phyloP scores from a whole-genome alignment of 2,329 filamentous ascomycete species.

The Trichoderma sp. region DNA sequence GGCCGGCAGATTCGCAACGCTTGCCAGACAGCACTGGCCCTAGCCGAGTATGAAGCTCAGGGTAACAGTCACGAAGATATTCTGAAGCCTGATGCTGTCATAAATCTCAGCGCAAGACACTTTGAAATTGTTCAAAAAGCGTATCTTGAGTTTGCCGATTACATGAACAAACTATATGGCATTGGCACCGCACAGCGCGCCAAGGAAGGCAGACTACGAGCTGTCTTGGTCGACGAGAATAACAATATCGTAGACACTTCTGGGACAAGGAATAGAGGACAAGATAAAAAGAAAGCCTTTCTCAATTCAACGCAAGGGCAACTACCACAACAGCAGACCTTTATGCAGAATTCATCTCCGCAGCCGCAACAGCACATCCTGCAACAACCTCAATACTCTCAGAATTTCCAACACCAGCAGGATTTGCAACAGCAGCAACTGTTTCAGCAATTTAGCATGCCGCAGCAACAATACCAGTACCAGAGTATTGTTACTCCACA shows the following conservation, averaged over 20 bases:
- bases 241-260: not conserved
- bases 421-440: not conserved
- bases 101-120: constrained; percentile 20
- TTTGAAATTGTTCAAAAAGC: constrained; percentile 24
- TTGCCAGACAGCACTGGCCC: constrained; percentile 22
- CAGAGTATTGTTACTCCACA: not conserved
- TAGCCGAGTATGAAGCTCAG: constrained; percentile 35
- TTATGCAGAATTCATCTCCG: not conserved
- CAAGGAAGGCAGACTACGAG: not conserved
- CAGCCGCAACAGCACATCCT: not conserved
- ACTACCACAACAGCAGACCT: not conserved
- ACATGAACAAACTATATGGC: constrained; percentile 20
- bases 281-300: not conserved
- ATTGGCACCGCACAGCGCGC: not conserved
- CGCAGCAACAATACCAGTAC: not conserved
- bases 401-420: not conserved
- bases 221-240: not conserved
- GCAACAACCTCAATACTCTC: not conserved
- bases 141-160: constrained; percentile 25
- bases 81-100: constrained; percentile 15
- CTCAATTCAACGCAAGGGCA: not conserved
- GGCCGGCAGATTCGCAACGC: constrained; percentile 23
- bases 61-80: constrained; percentile 20
- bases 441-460: not conserved
- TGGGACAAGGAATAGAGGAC: not conserved